A percentile compares a stretch with the other conserved stretches of the same genome.
phyloP scores from a whole-genome alignment of 208 protist genomes.

The Leishmania arabica region DNA sequence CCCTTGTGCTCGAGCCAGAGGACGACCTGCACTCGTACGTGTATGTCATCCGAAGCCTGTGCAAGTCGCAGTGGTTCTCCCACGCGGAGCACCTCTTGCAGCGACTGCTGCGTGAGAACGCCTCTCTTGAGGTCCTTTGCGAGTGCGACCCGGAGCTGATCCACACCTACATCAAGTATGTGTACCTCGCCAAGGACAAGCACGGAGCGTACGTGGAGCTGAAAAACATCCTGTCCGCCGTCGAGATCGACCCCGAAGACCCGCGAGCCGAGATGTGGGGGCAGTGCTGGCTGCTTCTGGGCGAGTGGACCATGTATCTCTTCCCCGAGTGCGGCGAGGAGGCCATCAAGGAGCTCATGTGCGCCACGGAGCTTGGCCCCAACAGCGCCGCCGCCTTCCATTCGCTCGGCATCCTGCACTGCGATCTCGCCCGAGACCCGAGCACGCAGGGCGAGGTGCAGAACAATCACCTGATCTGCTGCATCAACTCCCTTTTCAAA shows the following conservation, averaged over 20 bases:
- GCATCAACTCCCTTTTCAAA: conserved; percentile 81
- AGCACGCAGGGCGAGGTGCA: conserved; percentile 60
- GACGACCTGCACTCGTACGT: conserved; percentile 96
- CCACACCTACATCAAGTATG: conserved; percentile 85
- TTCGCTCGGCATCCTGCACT: conserved; percentile 87
- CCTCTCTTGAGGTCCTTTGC: conserved; percentile 47
- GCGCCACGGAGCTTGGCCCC: conserved; percentile 69
- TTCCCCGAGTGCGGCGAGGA: conserved; percentile 77
- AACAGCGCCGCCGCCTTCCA: conserved; percentile 84
- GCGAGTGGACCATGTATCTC: conserved; percentile 88
- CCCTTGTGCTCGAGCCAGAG: conserved; percentile 92
- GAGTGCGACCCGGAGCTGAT: conserved; percentile 82
- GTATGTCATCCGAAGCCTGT: conserved; percentile 93
- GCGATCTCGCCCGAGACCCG: conserved; percentile 77
- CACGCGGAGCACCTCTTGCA: conserved; percentile 74
- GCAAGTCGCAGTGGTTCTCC: conserved; percentile 80
- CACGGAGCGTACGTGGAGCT: conserved; percentile 70
- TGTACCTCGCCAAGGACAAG: conserved; percentile 62
- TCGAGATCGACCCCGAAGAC: conserved; percentile 44
- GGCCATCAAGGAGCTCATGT: conserved; percentile 74
- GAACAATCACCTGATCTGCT: conserved; percentile 63
- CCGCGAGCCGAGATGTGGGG: conserved; percentile 71
- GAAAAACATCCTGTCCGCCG: conserved; percentile 58
- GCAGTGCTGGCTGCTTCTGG: conserved; percentile 82
- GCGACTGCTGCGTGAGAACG: conserved; percentile 43